Conservation (phyloP, 2,329 filamentous ascomycete species). For the Clathrospora elynae region DNA sequence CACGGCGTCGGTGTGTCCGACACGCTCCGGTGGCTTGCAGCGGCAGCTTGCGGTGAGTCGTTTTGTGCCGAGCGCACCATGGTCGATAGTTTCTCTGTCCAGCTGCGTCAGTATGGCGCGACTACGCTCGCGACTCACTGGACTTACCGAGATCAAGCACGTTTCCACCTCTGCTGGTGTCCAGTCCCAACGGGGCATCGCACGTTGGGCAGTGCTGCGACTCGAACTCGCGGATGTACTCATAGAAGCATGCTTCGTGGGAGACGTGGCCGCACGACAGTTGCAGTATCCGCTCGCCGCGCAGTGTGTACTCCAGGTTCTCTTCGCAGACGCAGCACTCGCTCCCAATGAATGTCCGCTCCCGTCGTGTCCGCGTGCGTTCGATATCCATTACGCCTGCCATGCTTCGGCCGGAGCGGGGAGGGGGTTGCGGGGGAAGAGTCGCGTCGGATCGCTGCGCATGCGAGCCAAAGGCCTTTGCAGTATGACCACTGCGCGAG, state of each 20-base stretch:
- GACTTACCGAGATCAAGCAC: conserved; percentile 77
- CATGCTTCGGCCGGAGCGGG: conserved; percentile 54
- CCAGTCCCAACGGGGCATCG: conserved; percentile 86
- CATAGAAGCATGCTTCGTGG: conserved; percentile 98
- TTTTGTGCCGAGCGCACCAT: conserved; percentile 83
- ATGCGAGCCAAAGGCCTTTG: conserved; percentile 29
- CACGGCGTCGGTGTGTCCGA: conserved; percentile 69
- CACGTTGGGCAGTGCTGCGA: conserved; percentile 94
- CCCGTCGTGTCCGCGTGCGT: conserved; percentile 76
- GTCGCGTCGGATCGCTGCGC: conserved; percentile 32
- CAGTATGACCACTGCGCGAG: conserved; percentile 42
- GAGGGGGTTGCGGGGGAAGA: conserved; percentile 34
- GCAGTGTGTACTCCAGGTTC: conserved; percentile 90
- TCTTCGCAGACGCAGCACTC: conserved; percentile 97
- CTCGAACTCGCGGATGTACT: conserved; percentile 94
- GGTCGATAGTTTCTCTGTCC: conserved; percentile 89
- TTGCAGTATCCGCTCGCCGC: conserved; percentile 90
- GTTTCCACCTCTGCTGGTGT: conserved; percentile 91
- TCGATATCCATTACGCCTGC: conserved; percentile 74
- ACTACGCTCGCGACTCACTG: conserved; percentile 7
- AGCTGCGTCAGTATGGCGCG: conserved; percentile 20
- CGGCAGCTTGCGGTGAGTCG: conserved; percentile 54
- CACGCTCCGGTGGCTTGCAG: conserved; percentile 49
- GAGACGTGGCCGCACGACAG: conserved; percentile 97
- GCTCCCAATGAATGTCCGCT: conserved; percentile 92